A percentile compares a stretch with the other conserved stretches of the same genome.
Evolutionary conservation across 495 filamentous ascomycete species (phyloP).

Genomic region (Penicillium flavigenum): DNA sequence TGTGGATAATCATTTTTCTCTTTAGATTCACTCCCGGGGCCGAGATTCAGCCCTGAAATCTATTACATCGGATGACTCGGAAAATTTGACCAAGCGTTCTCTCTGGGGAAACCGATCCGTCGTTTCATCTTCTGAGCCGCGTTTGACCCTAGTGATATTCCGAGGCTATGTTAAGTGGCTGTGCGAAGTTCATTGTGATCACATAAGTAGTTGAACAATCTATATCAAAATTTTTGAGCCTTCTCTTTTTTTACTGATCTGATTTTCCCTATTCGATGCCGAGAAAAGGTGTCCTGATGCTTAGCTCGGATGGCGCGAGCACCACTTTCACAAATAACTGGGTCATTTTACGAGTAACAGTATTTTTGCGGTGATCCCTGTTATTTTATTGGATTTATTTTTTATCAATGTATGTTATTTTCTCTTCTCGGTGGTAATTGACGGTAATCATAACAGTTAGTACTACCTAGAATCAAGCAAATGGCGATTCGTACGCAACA

Average conservation of each 20-base stretch:
- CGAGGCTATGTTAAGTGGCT: conserved; percentile 5
- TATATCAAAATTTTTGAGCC: not conserved
- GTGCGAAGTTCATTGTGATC: not conserved
- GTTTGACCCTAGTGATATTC: conserved; percentile 11
- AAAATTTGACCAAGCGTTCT: conserved; percentile 5
- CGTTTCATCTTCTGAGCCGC: conserved; percentile 14
- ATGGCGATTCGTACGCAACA: conserved; percentile 6
- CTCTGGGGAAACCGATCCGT: conserved; percentile 13
- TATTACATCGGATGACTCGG: not conserved
- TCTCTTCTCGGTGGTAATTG: not conserved
- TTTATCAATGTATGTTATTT: not conserved
- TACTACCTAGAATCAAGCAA: not conserved
- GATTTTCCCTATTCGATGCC: not conserved
- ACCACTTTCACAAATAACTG: not conserved
- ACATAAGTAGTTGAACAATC: not conserved
- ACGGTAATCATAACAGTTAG: not conserved
- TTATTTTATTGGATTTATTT: too few relatives aligned
- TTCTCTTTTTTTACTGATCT: not conserved
- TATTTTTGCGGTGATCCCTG: not conserved
- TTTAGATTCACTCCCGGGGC: not conserved
- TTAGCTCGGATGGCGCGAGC: conserved; percentile 9
- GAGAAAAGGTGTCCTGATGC: conserved; percentile 1
- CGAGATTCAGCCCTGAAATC: conserved; percentile 11
- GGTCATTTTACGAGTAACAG: not conserved
- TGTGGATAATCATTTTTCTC: not conserved